Conservation (phyloP, 768 basidiomycete species). For the Termitomyces sp. region DNA sequence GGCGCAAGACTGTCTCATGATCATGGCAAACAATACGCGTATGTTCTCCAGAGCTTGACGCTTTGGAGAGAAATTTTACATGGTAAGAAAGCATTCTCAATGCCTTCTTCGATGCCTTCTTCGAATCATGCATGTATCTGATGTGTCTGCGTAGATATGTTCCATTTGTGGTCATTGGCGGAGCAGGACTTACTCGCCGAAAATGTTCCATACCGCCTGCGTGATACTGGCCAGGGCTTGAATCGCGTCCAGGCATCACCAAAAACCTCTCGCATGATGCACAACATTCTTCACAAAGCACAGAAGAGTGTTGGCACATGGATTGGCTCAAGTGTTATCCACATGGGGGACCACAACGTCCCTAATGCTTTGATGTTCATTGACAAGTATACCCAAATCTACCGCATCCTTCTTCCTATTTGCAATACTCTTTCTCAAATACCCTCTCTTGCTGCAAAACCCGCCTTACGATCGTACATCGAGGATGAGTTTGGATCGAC, state of each 20-base stretch:
- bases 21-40: constrained; percentile 82
- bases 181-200: constrained; percentile 83
- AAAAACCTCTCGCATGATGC: constrained; percentile 91
- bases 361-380: constrained; percentile 88
- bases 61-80: constrained; percentile 86
- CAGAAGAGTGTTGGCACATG: constrained; percentile 79
- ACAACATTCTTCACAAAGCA: constrained; percentile 79
- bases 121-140: not conserved
- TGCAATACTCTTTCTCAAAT: constrained; percentile 81
- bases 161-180: constrained; percentile 79
- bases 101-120: not conserved
- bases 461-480: constrained; percentile 72
- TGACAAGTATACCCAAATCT: constrained; percentile 91
- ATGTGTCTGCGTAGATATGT: constrained; percentile 62
- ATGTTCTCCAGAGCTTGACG: constrained; percentile 83
- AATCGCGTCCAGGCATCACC: constrained; percentile 87
- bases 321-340: constrained; percentile 85
- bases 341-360: constrained; percentile 88
- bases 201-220: constrained; percentile 70
- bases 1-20: constrained; percentile 84
- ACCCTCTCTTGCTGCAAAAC: constrained; percentile 61
- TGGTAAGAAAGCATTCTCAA: constrained; percentile 40
- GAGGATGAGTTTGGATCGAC: constrained; percentile 80
- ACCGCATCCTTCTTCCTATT: constrained; percentile 85
- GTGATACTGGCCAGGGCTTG: constrained; percentile 89